Conservation (phyloP, 345 rosid genomes). For the Boechera divaricarpa region DNA sequence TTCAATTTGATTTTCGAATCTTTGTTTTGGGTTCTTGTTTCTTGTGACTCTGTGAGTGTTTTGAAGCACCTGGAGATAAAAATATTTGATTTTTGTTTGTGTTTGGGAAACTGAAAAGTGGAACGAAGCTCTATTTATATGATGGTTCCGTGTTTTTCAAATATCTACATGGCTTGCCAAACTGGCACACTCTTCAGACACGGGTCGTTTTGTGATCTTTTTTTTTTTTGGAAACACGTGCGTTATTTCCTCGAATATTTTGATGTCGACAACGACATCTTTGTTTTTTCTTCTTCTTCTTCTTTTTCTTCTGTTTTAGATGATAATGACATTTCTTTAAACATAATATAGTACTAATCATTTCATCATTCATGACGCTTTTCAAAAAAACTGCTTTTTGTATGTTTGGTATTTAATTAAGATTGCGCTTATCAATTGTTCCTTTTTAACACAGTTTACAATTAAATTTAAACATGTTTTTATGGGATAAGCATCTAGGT, state of each 20-base stretch:
- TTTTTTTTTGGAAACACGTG: constrained; percentile 38
- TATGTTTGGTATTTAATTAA: neutral
- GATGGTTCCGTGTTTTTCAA: constrained; percentile 38
- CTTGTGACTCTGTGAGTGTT: constrained; percentile 10
- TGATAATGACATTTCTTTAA: constrained; percentile 26
- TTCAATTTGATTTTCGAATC: neutral
- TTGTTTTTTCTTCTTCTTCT: neutral
- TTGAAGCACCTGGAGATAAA: constrained; percentile 13
- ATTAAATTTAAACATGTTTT: constrained; percentile 31
- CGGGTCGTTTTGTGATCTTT: constrained; percentile 20
- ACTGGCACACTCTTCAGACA: constrained; percentile 43
- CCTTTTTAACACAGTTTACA: constrained; percentile 15
- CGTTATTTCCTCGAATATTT: constrained; percentile 26
- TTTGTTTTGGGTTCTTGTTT: neutral
- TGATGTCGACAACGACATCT: neutral
- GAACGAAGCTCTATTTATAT: constrained; percentile 36
- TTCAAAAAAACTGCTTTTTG: neutral
- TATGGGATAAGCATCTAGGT: constrained; percentile 30
- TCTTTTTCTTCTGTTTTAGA: neutral
- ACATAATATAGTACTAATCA: neutral
- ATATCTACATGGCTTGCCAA: constrained; percentile 27
- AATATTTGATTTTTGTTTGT: neutral
- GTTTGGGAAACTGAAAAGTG: constrained; percentile 38
- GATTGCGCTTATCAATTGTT: constrained; percentile 9
- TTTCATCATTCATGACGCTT: constrained; percentile 35